Conservation (phyloP, 2,329 filamentous ascomycete species). For the Aureobasidium sp. region DNA sequence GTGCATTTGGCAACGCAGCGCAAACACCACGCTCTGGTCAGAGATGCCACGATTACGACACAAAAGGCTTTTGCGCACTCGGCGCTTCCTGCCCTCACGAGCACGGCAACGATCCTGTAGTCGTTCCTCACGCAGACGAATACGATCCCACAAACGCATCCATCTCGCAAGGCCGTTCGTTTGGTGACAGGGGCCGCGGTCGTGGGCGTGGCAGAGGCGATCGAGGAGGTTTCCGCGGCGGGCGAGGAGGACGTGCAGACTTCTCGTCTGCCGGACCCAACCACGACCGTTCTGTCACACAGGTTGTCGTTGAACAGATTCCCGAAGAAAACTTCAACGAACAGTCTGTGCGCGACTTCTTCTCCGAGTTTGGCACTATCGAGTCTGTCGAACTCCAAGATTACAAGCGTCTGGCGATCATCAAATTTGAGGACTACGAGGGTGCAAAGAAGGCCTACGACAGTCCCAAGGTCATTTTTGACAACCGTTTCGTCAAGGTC, state of each 20-base stretch:
- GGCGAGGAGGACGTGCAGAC: slow-evolving; percentile 43
- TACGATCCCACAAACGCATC: slow-evolving; percentile 54
- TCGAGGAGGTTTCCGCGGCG: slow-evolving; percentile 27
- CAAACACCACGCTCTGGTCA: slow-evolving; percentile 29
- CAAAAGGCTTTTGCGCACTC: slow-evolving; percentile 63
- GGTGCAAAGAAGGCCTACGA: slow-evolving; percentile 64
- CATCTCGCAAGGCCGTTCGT: slow-evolving; percentile 27
- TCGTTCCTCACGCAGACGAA: slow-evolving; percentile 39
- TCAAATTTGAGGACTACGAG: slow-evolving; percentile 61
- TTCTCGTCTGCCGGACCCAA: slow-evolving; percentile 61
- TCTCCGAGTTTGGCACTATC: slow-evolving; percentile 64
- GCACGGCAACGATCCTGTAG: slow-evolving; percentile 53
- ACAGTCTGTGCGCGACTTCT: slow-evolving; percentile 59
- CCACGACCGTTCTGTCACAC: slow-evolving; percentile 55
- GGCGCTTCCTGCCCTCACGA: slow-evolving; percentile 63
- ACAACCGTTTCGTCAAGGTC: slow-evolving; percentile 79
- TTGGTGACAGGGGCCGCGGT: slow-evolving; percentile 35
- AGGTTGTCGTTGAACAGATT: slow-evolving; percentile 71
- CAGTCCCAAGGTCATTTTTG: slow-evolving; percentile 74
- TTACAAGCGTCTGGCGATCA: slow-evolving; percentile 59
- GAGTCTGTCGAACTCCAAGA: slow-evolving; percentile 57
- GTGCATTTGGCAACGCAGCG: slow-evolving; percentile 20
- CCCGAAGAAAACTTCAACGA: slow-evolving; percentile 64
- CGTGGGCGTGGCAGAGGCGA: slow-evolving; percentile 28
- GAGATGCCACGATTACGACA: slow-evolving; percentile 64